These are phyloP conservation scores for Fallopia convolvulus DNA, from an alignment of 148 eudicot species.

Conservation along the genomic window DNA sequence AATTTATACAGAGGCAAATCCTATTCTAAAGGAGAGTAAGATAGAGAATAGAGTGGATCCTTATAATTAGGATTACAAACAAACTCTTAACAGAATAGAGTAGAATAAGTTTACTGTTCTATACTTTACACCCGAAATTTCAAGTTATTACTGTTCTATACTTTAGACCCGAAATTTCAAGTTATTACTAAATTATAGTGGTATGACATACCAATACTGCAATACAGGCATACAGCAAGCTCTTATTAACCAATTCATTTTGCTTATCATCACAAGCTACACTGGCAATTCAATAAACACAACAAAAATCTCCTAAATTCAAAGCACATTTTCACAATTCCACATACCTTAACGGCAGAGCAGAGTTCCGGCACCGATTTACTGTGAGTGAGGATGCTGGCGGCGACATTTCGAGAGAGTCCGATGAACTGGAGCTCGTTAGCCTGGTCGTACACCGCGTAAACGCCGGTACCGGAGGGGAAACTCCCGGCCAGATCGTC, in stretches of 20 bases:
- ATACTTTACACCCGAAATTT: too few species aligned
- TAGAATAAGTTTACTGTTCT: too few species aligned
- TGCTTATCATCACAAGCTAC: background rate
- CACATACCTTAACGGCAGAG: conserved; percentile 63
- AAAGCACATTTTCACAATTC: background rate
- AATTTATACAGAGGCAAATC: too few species aligned
- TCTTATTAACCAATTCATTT: too few species aligned
- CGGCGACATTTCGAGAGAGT: conserved; percentile 57
- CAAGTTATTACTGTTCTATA: too few species aligned
- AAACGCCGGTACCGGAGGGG: conserved; percentile 58
- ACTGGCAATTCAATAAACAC: background rate
- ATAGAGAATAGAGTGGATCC: too few species aligned
- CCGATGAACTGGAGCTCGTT: conserved; percentile 83
- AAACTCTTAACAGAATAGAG: too few species aligned
- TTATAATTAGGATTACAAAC: too few species aligned
- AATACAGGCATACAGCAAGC: too few species aligned
- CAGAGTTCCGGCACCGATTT: conserved; percentile 76
- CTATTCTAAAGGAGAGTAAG: too few species aligned
- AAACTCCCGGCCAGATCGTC: conserved; percentile 27
- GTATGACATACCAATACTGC: background rate
- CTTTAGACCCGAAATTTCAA: background rate
- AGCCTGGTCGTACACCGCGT: conserved; percentile 53
- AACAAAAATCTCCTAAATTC: background rate
- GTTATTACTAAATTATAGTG: background rate
- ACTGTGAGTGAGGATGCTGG: conserved; percentile 46